Percentiles rank a stretch among this genome's conserved stretches.
These are phyloP conservation scores for Venturia nashicola DNA, from an alignment of 2,329 filamentous ascomycete genomes.

Conservation along the genomic window DNA sequence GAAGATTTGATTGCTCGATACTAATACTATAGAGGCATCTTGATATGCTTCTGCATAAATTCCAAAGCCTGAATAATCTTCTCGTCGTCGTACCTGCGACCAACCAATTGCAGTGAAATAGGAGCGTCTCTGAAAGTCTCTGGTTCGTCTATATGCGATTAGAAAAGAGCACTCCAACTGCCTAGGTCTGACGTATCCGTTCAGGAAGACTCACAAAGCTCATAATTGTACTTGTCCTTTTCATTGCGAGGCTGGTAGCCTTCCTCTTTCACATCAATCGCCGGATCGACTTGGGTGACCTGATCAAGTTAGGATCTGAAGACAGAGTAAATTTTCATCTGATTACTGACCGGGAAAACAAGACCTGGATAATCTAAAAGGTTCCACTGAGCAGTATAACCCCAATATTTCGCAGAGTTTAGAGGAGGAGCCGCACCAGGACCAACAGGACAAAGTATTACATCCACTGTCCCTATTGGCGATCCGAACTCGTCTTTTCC, in stretches of 20 bases:
- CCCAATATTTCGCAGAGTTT: conserved; percentile 45
- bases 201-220: conserved; percentile 25
- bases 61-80: conserved; percentile 33
- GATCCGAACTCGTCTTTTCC: conserved; percentile 15
- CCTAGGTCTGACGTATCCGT: no score
- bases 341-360: conserved; percentile 42
- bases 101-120: conserved; percentile 42
- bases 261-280: conserved; percentile 26
- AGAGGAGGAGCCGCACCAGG: conserved; percentile 44
- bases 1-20: no score
- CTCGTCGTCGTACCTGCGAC: conserved; percentile 41
- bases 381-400: conserved; percentile 57
- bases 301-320: background rate
- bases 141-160: conserved; percentile 23
- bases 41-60: conserved; percentile 18
- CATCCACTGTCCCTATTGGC: conserved; percentile 36
- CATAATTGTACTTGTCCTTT: conserved; percentile 35
- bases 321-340: no score
- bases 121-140: conserved; percentile 37
- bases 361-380: conserved; percentile 53
- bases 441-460: conserved; percentile 48
- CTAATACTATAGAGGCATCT: background rate
- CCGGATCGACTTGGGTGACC: conserved; percentile 26
- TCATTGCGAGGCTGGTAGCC: conserved; percentile 29
- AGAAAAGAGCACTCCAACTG: no score